phyloP scores from a whole-genome alignment of 2,329 filamentous ascomycete genomes.

The Alternaria consortialis region DNA sequence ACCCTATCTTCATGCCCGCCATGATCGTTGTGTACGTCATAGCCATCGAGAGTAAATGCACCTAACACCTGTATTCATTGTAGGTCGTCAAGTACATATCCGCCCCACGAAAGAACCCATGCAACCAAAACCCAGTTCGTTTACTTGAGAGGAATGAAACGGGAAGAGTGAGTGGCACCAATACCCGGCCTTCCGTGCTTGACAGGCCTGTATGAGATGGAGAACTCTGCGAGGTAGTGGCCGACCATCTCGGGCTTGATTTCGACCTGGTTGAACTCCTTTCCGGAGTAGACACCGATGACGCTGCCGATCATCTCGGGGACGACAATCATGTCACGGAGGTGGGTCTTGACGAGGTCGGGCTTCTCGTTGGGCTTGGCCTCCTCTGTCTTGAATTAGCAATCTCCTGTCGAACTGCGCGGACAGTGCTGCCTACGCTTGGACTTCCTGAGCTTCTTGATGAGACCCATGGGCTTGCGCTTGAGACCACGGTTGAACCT shows the following conservation, averaged over 20 bases:
- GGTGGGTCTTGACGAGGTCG: slow-evolving; percentile 98
- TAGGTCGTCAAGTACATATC: slow-evolving; percentile 54
- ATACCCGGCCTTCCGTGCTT: slow-evolving; percentile 99
- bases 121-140: slow-evolving; percentile 52
- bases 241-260: slow-evolving; percentile 99
- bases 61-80: slow-evolving; percentile 51
- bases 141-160: slow-evolving; percentile 99
- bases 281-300: slow-evolving; percentile 99
- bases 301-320: slow-evolving; percentile 99
- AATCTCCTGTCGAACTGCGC: background rate
- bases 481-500: slow-evolving; percentile 99
- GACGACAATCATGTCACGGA: slow-evolving; percentile 99
- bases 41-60: slow-evolving; percentile 47
- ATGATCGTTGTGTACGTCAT: slow-evolving; percentile 43
- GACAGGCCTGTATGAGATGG: slow-evolving; percentile 99
- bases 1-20: slow-evolving; percentile 42
- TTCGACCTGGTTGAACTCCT: slow-evolving; percentile 99
- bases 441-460: slow-evolving; percentile 99
- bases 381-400: slow-evolving; percentile 32
- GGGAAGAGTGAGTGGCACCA: slow-evolving; percentile 99
- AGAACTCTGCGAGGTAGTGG: slow-evolving; percentile 99
- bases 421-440: slow-evolving; percentile 32
- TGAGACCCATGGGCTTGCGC: slow-evolving; percentile 99
- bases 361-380: slow-evolving; percentile 94
- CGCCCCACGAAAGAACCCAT: slow-evolving; percentile 50